Conservation (phyloP, 164 flowering plant species). For the Piper longum region DNA sequence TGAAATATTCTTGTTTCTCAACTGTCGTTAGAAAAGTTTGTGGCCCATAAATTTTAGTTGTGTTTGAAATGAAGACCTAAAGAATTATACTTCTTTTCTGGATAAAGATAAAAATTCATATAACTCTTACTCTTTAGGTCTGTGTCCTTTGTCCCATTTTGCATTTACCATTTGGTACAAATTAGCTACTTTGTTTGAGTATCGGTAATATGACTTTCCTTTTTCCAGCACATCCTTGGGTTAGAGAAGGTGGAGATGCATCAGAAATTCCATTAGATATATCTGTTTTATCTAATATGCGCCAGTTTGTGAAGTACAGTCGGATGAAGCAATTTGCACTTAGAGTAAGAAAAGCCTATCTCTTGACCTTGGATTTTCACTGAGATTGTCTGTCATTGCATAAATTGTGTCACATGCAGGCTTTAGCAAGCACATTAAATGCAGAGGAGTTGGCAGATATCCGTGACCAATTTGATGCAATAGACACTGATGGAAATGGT, state of each 20-base stretch:
- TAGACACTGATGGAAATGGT: conserved; percentile 91
- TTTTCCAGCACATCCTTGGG: conserved; percentile 92
- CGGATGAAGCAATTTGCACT: conserved; percentile 93
- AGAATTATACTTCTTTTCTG: too few relatives aligned
- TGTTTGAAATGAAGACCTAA: too few relatives aligned
- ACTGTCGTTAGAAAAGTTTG: too few relatives aligned
- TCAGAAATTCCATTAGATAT: conserved; percentile 94
- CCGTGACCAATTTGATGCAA: conserved; percentile 89
- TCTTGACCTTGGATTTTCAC: neutral
- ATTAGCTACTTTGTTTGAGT: neutral
- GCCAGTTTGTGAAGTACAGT: conserved; percentile 88
- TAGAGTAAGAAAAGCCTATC: conserved; percentile 35
- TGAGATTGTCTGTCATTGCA: neutral
- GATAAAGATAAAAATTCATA: too few relatives aligned
- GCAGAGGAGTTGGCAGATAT: conserved; percentile 76
- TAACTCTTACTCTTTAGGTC: too few relatives aligned
- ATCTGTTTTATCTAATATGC: conserved; percentile 79
- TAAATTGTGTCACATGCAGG: conserved; percentile 26
- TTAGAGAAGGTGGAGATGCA: conserved; percentile 96
- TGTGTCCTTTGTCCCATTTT: too few relatives aligned
- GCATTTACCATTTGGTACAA: too few relatives aligned
- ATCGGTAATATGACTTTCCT: neutral
- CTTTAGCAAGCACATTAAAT: conserved; percentile 83
- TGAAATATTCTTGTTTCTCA: too few relatives aligned
- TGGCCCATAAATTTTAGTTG: too few relatives aligned